A percentile compares a stretch with the other conserved stretches of the same genome.
phyloP scores from a whole-genome alignment of 2,329 filamentous ascomycete genomes.

The Orbilia brochopaga region DNA sequence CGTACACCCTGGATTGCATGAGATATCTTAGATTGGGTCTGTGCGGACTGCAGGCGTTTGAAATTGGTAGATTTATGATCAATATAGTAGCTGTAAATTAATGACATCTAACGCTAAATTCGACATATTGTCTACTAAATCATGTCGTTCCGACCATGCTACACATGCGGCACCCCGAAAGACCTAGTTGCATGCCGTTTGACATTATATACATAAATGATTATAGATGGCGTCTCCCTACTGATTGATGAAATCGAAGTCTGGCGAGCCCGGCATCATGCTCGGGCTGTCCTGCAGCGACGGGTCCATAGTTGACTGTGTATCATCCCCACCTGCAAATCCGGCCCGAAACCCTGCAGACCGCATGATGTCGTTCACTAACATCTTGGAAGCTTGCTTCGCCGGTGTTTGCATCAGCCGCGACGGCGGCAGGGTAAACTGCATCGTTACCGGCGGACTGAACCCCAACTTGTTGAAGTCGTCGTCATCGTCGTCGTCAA shows the following conservation, averaged over 20 bases:
- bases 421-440: slow-evolving; percentile 79
- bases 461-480: slow-evolving; percentile 70
- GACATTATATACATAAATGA: not conserved
- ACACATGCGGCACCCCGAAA: too few relatives aligned
- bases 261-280: slow-evolving; percentile 19
- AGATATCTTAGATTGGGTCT: too few relatives aligned
- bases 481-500: slow-evolving; percentile 66
- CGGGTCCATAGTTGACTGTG: slow-evolving; percentile 34
- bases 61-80: too few relatives aligned
- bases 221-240: too few relatives aligned
- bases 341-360: slow-evolving; percentile 67
- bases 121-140: too few relatives aligned
- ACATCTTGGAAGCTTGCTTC: slow-evolving; percentile 77
- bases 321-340: slow-evolving; percentile 46
- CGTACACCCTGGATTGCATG: too few relatives aligned
- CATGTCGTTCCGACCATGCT: too few relatives aligned
- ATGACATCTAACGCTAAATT: too few relatives aligned
- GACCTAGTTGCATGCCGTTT: slow-evolving; percentile 1
- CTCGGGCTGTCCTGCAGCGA: slow-evolving; percentile 34
- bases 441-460: slow-evolving; percentile 92
- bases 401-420: slow-evolving; percentile 84
- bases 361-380: slow-evolving; percentile 78
- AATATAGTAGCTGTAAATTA: too few relatives aligned
- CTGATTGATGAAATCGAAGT: slow-evolving; percentile 23
- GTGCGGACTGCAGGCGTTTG: too few relatives aligned